A percentile compares a stretch with the other conserved stretches of the same genome.
phyloP scores from a whole-genome alignment of 441 rosid species.

The Brassica hybrid region DNA sequence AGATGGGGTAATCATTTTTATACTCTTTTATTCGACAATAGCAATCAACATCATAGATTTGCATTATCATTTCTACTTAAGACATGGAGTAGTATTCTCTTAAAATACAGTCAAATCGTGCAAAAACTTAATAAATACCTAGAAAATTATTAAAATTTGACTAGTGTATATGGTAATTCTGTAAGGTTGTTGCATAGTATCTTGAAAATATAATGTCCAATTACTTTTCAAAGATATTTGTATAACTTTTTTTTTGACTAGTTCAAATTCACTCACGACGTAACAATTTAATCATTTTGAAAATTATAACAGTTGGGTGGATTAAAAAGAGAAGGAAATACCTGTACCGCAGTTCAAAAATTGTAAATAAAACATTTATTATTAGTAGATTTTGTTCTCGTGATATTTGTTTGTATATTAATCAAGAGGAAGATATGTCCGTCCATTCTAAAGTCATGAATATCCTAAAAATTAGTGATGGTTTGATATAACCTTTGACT shows the following conservation, averaged over 20 bases:
- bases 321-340: background rate
- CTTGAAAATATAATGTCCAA: background rate
- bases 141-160: conserved; percentile 20
- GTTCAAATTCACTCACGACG: conserved; percentile 7
- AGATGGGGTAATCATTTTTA: conserved; percentile 35
- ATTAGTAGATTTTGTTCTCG: conserved; percentile 20
- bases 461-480: conserved; percentile 24
- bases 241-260: conserved; percentile 2
- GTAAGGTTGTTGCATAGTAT: background rate
- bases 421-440: conserved; percentile 11
- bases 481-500: conserved; percentile 33
- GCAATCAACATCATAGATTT: conserved; percentile 23
- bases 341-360: background rate
- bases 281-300: background rate
- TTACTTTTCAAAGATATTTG: conserved; percentile 20
- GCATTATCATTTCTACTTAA: conserved; percentile 26
- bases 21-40: background rate
- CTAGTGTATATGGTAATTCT: conserved; percentile 13
- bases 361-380: background rate
- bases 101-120: conserved; percentile 12
- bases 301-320: background rate
- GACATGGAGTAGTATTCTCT: background rate
- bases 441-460: conserved; percentile 27
- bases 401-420: conserved; percentile 12
- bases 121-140: background rate